These are phyloP conservation scores for Salvia hispanica DNA, from an alignment of 257 asterid genomes.

Conservation along the genomic window DNA sequence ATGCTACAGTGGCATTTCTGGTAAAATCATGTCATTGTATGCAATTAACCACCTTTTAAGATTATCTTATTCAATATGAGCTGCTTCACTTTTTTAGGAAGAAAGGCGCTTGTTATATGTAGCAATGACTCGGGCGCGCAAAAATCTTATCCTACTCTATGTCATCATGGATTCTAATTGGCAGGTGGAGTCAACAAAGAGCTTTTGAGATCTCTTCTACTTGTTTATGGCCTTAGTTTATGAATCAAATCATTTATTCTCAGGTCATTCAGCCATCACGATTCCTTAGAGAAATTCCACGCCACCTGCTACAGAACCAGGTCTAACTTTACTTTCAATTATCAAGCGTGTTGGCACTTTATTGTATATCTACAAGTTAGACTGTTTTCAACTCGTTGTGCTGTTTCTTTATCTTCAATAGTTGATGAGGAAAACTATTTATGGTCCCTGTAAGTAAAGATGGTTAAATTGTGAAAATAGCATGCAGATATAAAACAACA, in stretches of 20 bases:
- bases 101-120: conserved; percentile 92
- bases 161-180: conserved; percentile 83
- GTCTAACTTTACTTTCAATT: conserved; percentile 40
- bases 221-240: conserved; percentile 30
- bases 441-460: too few relatives aligned
- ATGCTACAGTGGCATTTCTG: too few relatives aligned
- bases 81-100: conserved; percentile 56
- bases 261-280: conserved; percentile 98
- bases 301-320: conserved; percentile 66
- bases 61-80: conserved; percentile 28
- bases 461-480: too few relatives aligned
- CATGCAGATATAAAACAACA: too few relatives aligned
- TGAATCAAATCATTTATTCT: conserved; percentile 35
- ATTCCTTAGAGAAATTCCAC: conserved; percentile 90
- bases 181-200: conserved; percentile 61
- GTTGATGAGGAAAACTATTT: neutral
- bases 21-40: too few relatives aligned
- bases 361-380: neutral
- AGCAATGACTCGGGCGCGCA: conserved; percentile 95
- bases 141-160: conserved; percentile 73
- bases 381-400: neutral
- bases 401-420: neutral
- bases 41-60: neutral
- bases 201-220: conserved; percentile 28
- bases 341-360: neutral